Percentiles rank a stretch among this genome's conserved stretches.
Conservation (phyloP, 2,329 filamentous ascomycete genomes). For the Beauveria sp. region DNA sequence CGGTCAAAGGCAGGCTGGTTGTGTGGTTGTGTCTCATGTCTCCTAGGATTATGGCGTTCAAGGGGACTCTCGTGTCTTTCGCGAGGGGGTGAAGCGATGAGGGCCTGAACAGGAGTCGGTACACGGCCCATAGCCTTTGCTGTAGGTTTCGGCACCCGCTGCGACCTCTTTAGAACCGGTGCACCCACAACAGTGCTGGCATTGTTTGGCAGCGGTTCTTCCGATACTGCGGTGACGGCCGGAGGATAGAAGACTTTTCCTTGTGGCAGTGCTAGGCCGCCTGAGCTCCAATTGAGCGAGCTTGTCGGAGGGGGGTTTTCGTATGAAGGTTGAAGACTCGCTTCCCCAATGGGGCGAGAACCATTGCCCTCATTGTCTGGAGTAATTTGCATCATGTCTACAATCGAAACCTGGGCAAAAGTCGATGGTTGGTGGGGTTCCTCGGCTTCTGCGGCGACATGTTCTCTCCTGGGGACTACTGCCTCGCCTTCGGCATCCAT, state of each 20-base stretch:
- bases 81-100: background rate
- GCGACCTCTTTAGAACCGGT: background rate
- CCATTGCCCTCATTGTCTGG: slow-evolving; percentile 4
- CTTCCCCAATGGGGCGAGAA: slow-evolving; percentile 1
- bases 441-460: background rate
- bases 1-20: background rate
- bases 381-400: slow-evolving; percentile 5
- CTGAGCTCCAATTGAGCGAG: background rate
- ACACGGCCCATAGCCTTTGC: background rate
- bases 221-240: background rate
- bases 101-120: slow-evolving; percentile 1
- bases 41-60: slow-evolving; percentile 7
- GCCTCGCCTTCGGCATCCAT: slow-evolving; percentile 13
- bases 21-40: background rate
- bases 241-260: slow-evolving; percentile 16
- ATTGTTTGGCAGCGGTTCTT: slow-evolving; percentile 1
- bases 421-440: background rate
- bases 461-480: slow-evolving; percentile 1
- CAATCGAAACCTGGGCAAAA: background rate
- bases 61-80: slow-evolving; percentile 9
- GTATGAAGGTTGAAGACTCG: background rate
- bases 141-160: background rate
- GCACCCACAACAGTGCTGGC: background rate
- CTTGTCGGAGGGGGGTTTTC: background rate
- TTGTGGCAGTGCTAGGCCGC: slow-evolving; percentile 15